Evolutionary conservation across 176 grass and related monocot species (phyloP).

Genomic region (Musa itinerans): DNA sequence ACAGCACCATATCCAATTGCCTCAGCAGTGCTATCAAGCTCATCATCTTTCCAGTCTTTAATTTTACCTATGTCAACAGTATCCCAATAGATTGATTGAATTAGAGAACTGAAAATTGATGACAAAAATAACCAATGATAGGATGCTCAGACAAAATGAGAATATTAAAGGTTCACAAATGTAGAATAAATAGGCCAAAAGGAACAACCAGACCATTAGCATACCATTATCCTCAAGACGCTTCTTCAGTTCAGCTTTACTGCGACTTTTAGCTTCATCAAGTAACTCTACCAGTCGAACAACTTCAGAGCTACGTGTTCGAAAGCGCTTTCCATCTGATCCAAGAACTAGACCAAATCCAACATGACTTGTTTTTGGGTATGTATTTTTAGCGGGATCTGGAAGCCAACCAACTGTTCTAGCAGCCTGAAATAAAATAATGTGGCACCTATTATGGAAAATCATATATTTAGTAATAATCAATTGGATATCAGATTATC

Average conservation of each 20-base stretch:
- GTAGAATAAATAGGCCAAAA: not conserved
- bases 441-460: not conserved
- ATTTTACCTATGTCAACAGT: conserved; percentile 1
- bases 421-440: conserved; percentile 48
- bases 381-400: conserved; percentile 44
- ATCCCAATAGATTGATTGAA: no score
- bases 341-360: conserved; percentile 97
- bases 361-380: conserved; percentile 73
- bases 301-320: conserved; percentile 75
- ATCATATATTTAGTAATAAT: not conserved
- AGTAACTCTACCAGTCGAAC: conserved; percentile 82
- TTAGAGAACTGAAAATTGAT: no score
- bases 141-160: not conserved
- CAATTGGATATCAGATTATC: not conserved
- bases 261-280: conserved; percentile 79
- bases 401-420: conserved; percentile 74
- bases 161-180: not conserved
- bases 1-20: conserved; percentile 96
- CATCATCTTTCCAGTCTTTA: conserved; percentile 46
- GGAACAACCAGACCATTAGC: not conserved
- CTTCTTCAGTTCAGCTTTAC: conserved; percentile 62
- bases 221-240: conserved; percentile 74
- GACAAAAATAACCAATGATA: no score
- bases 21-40: conserved; percentile 77
- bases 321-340: conserved; percentile 79